Percentiles rank a stretch among this genome's conserved stretches.
These are phyloP conservation scores for Gryganskiella cystojenkinii DNA, from an alignment of 192 early-diverging fungal genomes.

Conservation along the genomic window DNA sequence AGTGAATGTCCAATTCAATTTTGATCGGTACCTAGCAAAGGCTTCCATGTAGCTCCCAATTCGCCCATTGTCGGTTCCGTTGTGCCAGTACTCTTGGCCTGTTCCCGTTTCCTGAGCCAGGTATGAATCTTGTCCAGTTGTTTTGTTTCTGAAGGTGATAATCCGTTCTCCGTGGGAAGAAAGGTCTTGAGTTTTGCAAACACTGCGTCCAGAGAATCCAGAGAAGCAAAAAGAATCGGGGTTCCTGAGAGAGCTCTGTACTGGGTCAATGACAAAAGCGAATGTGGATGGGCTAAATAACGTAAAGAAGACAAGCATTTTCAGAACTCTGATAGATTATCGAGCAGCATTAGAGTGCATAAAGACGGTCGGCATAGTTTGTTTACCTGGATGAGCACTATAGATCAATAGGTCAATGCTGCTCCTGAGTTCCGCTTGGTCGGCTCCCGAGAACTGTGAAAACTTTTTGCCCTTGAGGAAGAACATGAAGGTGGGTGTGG, in stretches of 20 bases:
- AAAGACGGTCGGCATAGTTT: no score
- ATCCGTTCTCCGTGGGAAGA: conserved; percentile 19
- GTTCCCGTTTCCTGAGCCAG: conserved; percentile 41
- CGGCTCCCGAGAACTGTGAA: conserved; percentile 70
- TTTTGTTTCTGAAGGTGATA: conserved; percentile 26
- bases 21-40: conserved; percentile 17
- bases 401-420: conserved; percentile 70
- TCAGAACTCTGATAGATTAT: neutral
- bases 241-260: conserved; percentile 53
- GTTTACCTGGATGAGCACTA: conserved; percentile 72
- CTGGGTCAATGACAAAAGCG: conserved; percentile 48
- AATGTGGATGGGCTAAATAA: conserved; percentile 70
- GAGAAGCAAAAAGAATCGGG: conserved; percentile 55
- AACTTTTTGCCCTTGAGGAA: conserved; percentile 69
- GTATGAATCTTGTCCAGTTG: conserved; percentile 46
- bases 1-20: neutral
- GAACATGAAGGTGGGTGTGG: conserved; percentile 80
- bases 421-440: conserved; percentile 67
- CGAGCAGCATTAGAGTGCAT: neutral
- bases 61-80: conserved; percentile 42
- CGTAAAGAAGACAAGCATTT: neutral
- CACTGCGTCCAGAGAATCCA: conserved; percentile 43
- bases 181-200: conserved; percentile 49
- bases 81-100: conserved; percentile 24
- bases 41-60: conserved; percentile 35